These are phyloP conservation scores for Phaeodactylum tricornutum DNA, from an alignment of 108 stramenopile genomes.

Conservation along the genomic window DNA sequence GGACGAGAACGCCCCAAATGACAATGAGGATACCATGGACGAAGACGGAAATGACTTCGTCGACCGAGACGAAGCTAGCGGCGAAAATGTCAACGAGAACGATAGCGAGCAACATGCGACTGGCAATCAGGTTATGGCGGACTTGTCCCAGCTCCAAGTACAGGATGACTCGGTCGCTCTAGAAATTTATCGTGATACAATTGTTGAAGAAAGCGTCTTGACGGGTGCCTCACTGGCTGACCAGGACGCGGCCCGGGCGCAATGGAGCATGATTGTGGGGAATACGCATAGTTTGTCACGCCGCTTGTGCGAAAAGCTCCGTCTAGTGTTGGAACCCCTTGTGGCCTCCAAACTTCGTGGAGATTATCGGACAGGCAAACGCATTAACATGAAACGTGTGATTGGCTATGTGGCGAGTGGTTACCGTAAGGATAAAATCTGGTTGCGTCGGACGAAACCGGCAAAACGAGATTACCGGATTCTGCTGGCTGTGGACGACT, in stretches of 20 bases:
- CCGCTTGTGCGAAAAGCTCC: slow-evolving; percentile 94
- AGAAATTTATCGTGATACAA: neutral
- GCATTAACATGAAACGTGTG: slow-evolving; percentile 99
- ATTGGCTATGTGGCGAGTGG: slow-evolving; percentile 97
- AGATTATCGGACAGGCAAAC: slow-evolving; percentile 96
- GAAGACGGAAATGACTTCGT: neutral
- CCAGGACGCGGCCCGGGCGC: slow-evolving; percentile 23
- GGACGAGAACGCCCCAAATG: slow-evolving; percentile 8
- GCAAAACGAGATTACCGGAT: slow-evolving; percentile 95
- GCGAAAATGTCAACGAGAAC: neutral
- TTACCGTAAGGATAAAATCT: slow-evolving; percentile 98
- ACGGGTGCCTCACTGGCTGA: slow-evolving; percentile 3
- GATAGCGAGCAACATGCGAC: neutral
- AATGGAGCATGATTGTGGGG: slow-evolving; percentile 60
- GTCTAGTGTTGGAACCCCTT: slow-evolving; percentile 93
- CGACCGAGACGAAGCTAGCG: slow-evolving; percentile 1
- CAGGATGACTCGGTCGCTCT: slow-evolving; percentile 7
- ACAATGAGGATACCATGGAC: slow-evolving; percentile 11
- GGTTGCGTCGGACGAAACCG: slow-evolving; percentile 98
- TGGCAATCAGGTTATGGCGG: slow-evolving; percentile 26
- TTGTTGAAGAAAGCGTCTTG: slow-evolving; percentile 36
- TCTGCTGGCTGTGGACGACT: slow-evolving; percentile 94
- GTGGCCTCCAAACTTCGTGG: slow-evolving; percentile 93
- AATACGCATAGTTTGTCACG: slow-evolving; percentile 72
- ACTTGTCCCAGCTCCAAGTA: slow-evolving; percentile 28